Evolutionary conservation across 2,329 filamentous ascomycete species (phyloP).

Genomic region (Kalaharituber pfeilii): DNA sequence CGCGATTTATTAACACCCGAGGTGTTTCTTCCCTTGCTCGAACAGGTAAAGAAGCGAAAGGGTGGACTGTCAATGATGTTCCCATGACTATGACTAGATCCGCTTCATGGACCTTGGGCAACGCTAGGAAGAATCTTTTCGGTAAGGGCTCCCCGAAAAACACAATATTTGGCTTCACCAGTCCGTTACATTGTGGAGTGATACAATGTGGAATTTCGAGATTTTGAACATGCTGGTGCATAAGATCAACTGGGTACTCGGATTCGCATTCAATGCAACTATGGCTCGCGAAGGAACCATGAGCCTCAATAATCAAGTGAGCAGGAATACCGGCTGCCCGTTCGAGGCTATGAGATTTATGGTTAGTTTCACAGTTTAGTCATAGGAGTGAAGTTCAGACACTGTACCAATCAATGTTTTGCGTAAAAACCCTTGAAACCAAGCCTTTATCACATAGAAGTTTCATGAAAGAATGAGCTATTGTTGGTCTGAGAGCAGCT

Average conservation of each 20-base stretch:
- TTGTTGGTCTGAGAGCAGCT: slow-evolving; percentile 69
- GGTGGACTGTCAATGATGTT: slow-evolving; percentile 72
- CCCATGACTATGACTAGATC: slow-evolving; percentile 76
- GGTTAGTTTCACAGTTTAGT: not conserved
- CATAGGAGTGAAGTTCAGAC: not conserved
- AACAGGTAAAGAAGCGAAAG: slow-evolving; percentile 66
- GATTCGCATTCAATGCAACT: slow-evolving; percentile 75
- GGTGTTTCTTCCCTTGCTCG: slow-evolving; percentile 46
- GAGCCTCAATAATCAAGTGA: slow-evolving; percentile 75
- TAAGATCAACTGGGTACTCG: slow-evolving; percentile 52
- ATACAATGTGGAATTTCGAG: slow-evolving; percentile 10
- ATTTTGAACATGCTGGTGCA: slow-evolving; percentile 47
- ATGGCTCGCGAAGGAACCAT: slow-evolving; percentile 85
- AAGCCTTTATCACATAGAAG: slow-evolving; percentile 64
- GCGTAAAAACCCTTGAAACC: slow-evolving; percentile 76
- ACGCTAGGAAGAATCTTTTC: slow-evolving; percentile 43
- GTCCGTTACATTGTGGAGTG: slow-evolving; percentile 43
- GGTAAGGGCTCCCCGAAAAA: slow-evolving; percentile 75
- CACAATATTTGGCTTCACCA: slow-evolving; percentile 88
- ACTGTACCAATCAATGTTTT: slow-evolving; percentile 60
- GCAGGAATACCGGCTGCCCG: slow-evolving; percentile 65
- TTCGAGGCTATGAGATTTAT: slow-evolving; percentile 47
- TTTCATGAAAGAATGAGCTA: slow-evolving; percentile 76
- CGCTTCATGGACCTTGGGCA: slow-evolving; percentile 40
- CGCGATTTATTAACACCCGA: slow-evolving; percentile 71